Percentiles rank a stretch among this genome's conserved stretches.
Conservation (phyloP, 306 rosid genomes). For the Urtica urens region DNA sequence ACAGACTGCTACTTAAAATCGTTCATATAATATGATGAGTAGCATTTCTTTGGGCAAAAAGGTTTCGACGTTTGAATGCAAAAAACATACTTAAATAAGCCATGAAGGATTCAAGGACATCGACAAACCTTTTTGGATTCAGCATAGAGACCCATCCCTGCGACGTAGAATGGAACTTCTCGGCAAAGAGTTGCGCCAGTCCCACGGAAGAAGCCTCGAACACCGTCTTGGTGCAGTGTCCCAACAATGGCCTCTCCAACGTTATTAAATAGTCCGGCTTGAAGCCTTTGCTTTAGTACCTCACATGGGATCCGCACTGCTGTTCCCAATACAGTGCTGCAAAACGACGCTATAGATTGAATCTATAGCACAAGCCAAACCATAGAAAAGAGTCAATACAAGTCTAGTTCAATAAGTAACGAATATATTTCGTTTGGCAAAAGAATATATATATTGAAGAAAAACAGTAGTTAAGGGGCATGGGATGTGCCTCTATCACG, state of each 20-base stretch:
- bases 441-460: no score
- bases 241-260: slow-evolving; percentile 80
- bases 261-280: slow-evolving; percentile 87
- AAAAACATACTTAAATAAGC: no score
- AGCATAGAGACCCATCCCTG: slow-evolving; percentile 97
- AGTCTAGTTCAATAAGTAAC: not conserved
- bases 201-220: slow-evolving; percentile 94
- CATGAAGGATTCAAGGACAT: no score
- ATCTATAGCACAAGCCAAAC: slow-evolving; percentile 42
- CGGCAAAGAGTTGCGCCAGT: slow-evolving; percentile 98
- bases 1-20: no score
- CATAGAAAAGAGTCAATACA: slow-evolving; percentile 9
- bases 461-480: no score
- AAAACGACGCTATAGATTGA: slow-evolving; percentile 85
- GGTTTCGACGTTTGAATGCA: no score
- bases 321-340: slow-evolving; percentile 94
- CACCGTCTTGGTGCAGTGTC: slow-evolving; percentile 93
- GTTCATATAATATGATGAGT: no score
- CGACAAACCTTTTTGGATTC: slow-evolving; percentile 87
- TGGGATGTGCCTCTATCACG: no score
- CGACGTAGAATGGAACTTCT: slow-evolving; percentile 98
- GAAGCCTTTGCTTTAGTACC: slow-evolving; percentile 92
- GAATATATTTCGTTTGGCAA: no score
- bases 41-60: no score
- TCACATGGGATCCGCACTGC: slow-evolving; percentile 97